Conservation (phyloP, 148 eudicot genomes). For the Euryodendron excelsum region DNA sequence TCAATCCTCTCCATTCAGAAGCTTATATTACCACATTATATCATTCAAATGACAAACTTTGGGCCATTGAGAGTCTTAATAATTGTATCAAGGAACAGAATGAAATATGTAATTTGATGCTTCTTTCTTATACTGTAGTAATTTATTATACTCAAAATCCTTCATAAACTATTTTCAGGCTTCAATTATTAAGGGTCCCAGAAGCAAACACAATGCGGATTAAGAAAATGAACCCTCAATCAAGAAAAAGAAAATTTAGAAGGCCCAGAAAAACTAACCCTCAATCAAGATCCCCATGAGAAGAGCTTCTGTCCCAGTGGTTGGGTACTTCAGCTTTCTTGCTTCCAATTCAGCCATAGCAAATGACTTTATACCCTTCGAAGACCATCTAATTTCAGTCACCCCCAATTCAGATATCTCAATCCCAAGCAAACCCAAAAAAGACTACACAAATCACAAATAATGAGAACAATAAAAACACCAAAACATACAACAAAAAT, state of each 20-base stretch:
- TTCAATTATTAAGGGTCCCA: neutral
- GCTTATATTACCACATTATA: neutral
- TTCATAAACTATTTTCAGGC: no score
- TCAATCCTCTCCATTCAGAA: neutral
- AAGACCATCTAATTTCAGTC: conserved; percentile 64
- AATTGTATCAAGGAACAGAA: neutral
- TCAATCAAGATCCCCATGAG: conserved; percentile 71
- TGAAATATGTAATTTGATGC: neutral
- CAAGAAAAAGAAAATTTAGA: neutral
- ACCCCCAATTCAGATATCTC: conserved; percentile 35
- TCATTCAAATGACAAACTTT: neutral
- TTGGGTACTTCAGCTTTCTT: conserved; percentile 55
- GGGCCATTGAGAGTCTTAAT: neutral
- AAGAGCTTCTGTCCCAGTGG: conserved; percentile 72
- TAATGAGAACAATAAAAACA: neutral
- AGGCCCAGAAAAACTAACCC: conserved; percentile 41
- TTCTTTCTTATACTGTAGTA: neutral
- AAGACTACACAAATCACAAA: conserved; percentile 7
- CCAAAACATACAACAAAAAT: conserved; percentile 1
- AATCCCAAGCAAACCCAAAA: conserved; percentile 12
- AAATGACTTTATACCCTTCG: conserved; percentile 67
- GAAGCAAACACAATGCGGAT: conserved; percentile 1
- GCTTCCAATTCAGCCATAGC: conserved; percentile 83
- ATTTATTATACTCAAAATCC: neutral
- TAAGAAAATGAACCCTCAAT: neutral